phyloP scores from a whole-genome alignment of 2,329 filamentous ascomycete species.

The Lachnum nothofagi region DNA sequence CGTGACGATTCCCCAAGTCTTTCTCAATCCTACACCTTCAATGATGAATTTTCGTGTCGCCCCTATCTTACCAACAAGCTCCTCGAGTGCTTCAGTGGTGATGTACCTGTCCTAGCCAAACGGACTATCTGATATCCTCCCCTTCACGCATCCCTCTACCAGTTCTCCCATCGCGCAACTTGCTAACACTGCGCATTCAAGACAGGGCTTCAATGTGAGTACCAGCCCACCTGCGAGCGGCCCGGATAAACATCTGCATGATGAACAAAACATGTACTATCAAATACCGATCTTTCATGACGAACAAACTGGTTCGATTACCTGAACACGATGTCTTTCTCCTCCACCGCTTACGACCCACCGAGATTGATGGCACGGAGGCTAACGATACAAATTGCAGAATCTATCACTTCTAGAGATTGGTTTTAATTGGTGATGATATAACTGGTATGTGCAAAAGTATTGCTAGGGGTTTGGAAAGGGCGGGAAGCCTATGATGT shows the following conservation, averaged over 20 bases:
- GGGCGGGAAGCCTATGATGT: slow-evolving; percentile 53
- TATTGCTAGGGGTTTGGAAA: slow-evolving; percentile 5
- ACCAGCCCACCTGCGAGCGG: background rate
- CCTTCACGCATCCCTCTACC: background rate
- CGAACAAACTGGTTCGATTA: slow-evolving; percentile 37
- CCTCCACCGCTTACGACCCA: background rate
- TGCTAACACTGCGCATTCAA: slow-evolving; percentile 12
- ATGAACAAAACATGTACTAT: slow-evolving; percentile 42
- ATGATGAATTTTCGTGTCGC: slow-evolving; percentile 56
- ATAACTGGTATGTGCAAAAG: slow-evolving; percentile 1
- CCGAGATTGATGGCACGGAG: background rate
- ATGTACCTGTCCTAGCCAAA: slow-evolving; percentile 56
- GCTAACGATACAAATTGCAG: background rate
- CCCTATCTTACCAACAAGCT: slow-evolving; percentile 49
- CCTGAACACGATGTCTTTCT: slow-evolving; percentile 25
- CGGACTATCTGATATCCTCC: slow-evolving; percentile 44
- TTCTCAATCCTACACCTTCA: background rate
- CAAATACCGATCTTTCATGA: slow-evolving; percentile 39
- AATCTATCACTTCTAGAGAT: background rate
- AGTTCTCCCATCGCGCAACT: background rate
- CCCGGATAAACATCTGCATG: slow-evolving; percentile 23
- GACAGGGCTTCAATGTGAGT: slow-evolving; percentile 4
- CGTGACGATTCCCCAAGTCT: background rate
- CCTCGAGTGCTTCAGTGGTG: slow-evolving; percentile 42
- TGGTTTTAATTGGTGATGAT: background rate